Evolutionary conservation across 2,329 filamentous ascomycete genomes (phyloP).

Genomic region (Shiraia bambusicola): DNA sequence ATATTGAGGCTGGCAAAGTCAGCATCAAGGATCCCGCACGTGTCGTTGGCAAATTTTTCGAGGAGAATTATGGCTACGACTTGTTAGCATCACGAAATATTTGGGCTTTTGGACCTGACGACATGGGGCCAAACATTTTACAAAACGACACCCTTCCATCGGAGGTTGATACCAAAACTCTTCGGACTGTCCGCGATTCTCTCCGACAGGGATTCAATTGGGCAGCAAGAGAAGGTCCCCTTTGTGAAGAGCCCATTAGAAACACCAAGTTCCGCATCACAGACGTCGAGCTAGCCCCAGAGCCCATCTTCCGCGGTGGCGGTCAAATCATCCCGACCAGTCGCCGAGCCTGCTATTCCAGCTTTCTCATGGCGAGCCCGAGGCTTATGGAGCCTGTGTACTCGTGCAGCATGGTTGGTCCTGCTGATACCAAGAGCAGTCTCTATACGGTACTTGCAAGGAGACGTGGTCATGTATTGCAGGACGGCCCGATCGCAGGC

Average conservation of each 20-base stretch:
- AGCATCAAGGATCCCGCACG: constrained; percentile 90
- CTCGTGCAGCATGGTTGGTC: constrained; percentile 87
- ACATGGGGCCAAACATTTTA: constrained; percentile 90
- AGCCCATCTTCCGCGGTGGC: constrained; percentile 92
- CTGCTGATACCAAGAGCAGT: constrained; percentile 81
- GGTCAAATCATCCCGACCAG: constrained; percentile 97
- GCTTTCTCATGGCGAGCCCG: constrained; percentile 95
- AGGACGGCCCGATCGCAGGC: constrained; percentile 91
- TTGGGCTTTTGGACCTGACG: constrained; percentile 97
- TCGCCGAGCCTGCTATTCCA: constrained; percentile 88
- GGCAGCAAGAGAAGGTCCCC: constrained; percentile 90
- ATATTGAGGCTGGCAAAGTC: constrained; percentile 89
- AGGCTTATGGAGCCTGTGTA: constrained; percentile 97
- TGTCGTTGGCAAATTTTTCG: constrained; percentile 94
- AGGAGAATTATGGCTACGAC: constrained; percentile 96
- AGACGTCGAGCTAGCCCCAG: constrained; percentile 79
- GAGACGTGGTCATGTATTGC: constrained; percentile 86
- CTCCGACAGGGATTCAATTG: constrained; percentile 96
- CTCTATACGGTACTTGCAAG: constrained; percentile 90
- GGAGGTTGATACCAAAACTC: constrained; percentile 89
- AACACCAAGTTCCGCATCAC: constrained; percentile 98
- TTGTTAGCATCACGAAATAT: constrained; percentile 91
- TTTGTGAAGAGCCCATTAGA: constrained; percentile 98
- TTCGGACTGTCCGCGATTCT: constrained; percentile 84
- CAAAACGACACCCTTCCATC: constrained; percentile 95